Percentiles rank a stretch among this genome's conserved stretches.
Evolutionary conservation across 495 filamentous ascomycete genomes (phyloP).

Genomic region (Bathelium albidoporum): DNA sequence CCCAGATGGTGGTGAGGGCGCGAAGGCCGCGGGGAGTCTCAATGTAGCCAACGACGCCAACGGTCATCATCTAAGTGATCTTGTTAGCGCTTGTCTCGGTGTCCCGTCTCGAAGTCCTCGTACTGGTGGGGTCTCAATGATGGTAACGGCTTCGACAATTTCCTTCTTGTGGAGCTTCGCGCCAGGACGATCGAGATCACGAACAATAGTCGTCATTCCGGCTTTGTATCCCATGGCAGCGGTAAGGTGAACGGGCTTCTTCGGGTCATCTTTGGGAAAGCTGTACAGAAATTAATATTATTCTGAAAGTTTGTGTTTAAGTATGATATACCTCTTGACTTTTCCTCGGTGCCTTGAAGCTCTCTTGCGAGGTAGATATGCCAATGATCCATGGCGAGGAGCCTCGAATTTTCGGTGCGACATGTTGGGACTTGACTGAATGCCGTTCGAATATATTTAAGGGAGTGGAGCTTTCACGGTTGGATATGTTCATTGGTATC

Average conservation of each 20-base stretch:
- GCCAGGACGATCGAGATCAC: constrained; percentile 97
- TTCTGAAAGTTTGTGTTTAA: constrained; percentile 10
- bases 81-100: constrained; percentile 39
- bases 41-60: constrained; percentile 99
- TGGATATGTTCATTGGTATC: not conserved
- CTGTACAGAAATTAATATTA: constrained; percentile 36
- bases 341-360: constrained; percentile 92
- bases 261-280: constrained; percentile 99
- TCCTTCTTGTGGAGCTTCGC: constrained; percentile 99
- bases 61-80: constrained; percentile 80
- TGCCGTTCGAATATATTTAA: not conserved
- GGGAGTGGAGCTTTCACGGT: not conserved
- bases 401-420: constrained; percentile 49
- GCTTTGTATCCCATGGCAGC: constrained; percentile 99
- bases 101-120: constrained; percentile 31
- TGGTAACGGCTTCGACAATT: constrained; percentile 95
- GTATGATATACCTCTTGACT: constrained; percentile 77
- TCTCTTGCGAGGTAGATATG: constrained; percentile 94
- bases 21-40: constrained; percentile 99
- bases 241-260: constrained; percentile 98
- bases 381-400: constrained; percentile 95
- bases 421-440: constrained; percentile 12
- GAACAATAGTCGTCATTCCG: constrained; percentile 99
- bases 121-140: constrained; percentile 99
- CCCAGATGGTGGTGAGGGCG: constrained; percentile 98